Evolutionary conservation across 176 grass and related monocot species (phyloP), one percentile per base, ranked within the genome.

Genomic region (Phyllostachys edulis): DNA sequence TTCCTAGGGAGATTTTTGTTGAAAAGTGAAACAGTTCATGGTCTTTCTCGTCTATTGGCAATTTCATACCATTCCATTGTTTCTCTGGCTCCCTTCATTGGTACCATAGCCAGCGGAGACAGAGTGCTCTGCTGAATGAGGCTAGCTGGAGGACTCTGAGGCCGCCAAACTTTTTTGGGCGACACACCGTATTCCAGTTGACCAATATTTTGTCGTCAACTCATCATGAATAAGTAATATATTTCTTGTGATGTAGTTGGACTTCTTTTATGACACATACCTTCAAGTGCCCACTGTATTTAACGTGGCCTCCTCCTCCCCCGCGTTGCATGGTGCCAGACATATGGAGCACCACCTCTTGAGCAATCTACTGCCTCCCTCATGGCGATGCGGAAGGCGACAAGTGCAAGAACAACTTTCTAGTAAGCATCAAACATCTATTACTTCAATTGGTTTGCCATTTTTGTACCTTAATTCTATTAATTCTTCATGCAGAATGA

Each of bases 231-330:
- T 65, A 44, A 81, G 85, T 85, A 69, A 75, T 76, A 57, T 79
- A 70, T 84, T 85, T 85, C 83, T 94, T 67, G 39, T 92, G 76
- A 69, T 89, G 84, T 88, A 85, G 77, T 80, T 23, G 81, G 75
- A 86, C 80, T 93, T 69, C 81, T 77, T 86, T 87, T 87, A 54
- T 71, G 72, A 82, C 85, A 57, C 56, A 50, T 85, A 45, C 71
- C 81, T 83, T 82, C 87, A 84, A 95, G 63, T 98, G 78, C 18
- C 59, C 66, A 64, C 84, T 86, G 76, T 96, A 87, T 95, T 78
- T 95, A 93, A 98, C 85, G 32, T 34, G 0, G 32, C 32, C 32
- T 34, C 32, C 32, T 34, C 32, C 32, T 29, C 32, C 32, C 32
- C 2, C 32, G 2, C 32, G 2, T 2, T 34, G 32, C 32, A 34